These are phyloP conservation scores for Allium cepa DNA, from an alignment of 106 monocot genomes.

Conservation along the genomic window DNA sequence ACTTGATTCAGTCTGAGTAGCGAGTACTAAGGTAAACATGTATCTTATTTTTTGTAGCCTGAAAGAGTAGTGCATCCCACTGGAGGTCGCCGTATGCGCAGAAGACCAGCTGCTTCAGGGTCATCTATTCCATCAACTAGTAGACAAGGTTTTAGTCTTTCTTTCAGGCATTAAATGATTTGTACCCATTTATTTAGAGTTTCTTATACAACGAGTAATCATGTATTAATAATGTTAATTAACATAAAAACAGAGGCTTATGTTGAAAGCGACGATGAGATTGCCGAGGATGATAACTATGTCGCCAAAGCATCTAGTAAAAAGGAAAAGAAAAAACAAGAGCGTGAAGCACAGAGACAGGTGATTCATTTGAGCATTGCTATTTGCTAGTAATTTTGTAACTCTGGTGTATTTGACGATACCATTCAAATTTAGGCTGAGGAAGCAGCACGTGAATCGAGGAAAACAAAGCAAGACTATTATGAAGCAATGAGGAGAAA, in stretches of 20 bases:
- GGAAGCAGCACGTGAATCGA: slow-evolving; percentile 77
- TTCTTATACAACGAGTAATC: neutral
- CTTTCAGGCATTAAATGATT: neutral
- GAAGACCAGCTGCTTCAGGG: slow-evolving; percentile 44
- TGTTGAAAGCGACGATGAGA: slow-evolving; percentile 73
- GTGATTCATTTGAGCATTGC: slow-evolving; percentile 19
- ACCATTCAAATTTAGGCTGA: slow-evolving; percentile 54
- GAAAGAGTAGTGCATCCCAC: slow-evolving; percentile 47
- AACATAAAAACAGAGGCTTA: slow-evolving; percentile 20
- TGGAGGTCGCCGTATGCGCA: slow-evolving; percentile 56
- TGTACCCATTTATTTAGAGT: neutral
- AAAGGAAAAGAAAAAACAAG: slow-evolving; percentile 89
- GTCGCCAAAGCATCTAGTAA: slow-evolving; percentile 56
- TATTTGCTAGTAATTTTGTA: neutral
- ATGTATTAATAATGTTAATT: neutral
- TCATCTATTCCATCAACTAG: slow-evolving; percentile 50
- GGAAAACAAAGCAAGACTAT: slow-evolving; percentile 64
- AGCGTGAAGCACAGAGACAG: slow-evolving; percentile 82
- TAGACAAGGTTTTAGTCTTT: slow-evolving; percentile 28
- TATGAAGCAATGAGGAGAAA: slow-evolving; percentile 85
- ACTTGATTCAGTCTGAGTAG: neutral
- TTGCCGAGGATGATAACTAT: slow-evolving; percentile 34
- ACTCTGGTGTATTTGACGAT: neutral
- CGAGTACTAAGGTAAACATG: too few relatives aligned
- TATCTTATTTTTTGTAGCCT: slow-evolving; percentile 13